Base-by-base conservation (phyloP, 805 yeast species). In the Metschnikowia amazonensis region DNA sequence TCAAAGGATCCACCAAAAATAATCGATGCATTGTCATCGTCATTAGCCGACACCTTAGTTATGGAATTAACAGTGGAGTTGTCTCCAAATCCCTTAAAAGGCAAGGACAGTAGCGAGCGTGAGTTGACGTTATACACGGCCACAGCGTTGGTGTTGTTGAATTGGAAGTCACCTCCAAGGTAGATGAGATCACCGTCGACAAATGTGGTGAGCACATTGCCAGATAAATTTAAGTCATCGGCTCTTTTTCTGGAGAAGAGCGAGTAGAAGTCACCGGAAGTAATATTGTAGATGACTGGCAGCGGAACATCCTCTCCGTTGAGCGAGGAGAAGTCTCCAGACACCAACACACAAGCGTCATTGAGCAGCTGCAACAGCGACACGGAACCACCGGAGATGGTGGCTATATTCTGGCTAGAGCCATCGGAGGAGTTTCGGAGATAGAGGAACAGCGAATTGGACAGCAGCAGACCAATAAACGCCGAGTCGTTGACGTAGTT, bases 1-100 rank as follows among this genome's bases (percentile, higher is more conserved):
- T 69, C 58, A 60, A 94, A 89, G 3, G 66, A 48, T 10, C 99
- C 99, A 1, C 94, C 92, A 66, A 89, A 92, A 10, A 94, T 60
- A 6, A 94, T 71, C 29, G 75, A 70, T 31, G 77, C 81, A 30
- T 47, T 50, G 38, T 46, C 45, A 39, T 64, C 65, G 17, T 21
- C 20, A 5, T 14, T n/a, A 28, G 65, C 63, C 33, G 60, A 56
- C 3, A 79, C 59, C 49, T 74, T 73, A 0, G 78, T 52, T 14
- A 94, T 89, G 6, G 90, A 70, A 49, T 81, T 79, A 11, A 94
- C 77, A 0, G 55, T 48, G 0, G 90, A 70, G 47, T 76, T 70
- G 28, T 72, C 58, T 5, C 81, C 82, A 60, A 92, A 89, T 0
- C 98, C 98, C 24, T 76, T 74, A 64, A 92, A 94, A 0, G 86